A percentile compares a stretch with the other conserved stretches of the same genome.
phyloP scores from a whole-genome alignment of 345 rosid genomes.

The Lenwebbia sp. region DNA sequence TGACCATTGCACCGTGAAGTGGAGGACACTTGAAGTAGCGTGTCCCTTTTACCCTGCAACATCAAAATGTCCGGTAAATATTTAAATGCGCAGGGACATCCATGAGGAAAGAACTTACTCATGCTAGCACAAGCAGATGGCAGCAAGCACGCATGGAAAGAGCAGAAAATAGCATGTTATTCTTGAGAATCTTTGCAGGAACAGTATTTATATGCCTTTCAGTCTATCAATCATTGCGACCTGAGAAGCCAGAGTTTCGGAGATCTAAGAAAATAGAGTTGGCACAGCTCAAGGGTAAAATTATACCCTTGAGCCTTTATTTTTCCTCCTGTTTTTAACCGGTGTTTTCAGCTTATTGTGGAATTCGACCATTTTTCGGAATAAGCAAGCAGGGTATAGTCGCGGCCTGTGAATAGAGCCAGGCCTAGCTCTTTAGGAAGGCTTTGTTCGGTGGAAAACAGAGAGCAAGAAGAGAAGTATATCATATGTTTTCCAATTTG shows the following conservation, averaged over 20 bases:
- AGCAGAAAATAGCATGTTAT: neutral
- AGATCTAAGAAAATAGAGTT: neutral
- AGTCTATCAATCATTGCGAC: neutral
- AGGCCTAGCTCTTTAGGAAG: neutral
- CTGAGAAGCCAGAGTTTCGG: neutral
- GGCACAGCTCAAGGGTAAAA: neutral
- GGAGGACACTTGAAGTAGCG: constrained; percentile 68
- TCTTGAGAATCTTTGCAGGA: neutral
- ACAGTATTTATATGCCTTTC: neutral
- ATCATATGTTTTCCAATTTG: neutral
- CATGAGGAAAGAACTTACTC: neutral
- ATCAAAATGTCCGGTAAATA: neutral
- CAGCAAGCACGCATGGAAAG: neutral
- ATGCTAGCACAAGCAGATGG: neutral
- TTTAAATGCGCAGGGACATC: neutral
- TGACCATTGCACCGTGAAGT: constrained; percentile 69
- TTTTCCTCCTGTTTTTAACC: neutral
- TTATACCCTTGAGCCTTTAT: neutral
- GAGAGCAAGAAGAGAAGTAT: neutral
- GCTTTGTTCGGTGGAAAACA: neutral
- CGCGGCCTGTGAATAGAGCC: neutral
- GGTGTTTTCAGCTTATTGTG: neutral
- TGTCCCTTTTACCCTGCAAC: constrained; percentile 65
- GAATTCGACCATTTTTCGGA: neutral
- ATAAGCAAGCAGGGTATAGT: neutral